Percentiles rank a stretch among this genome's conserved stretches.
Evolutionary conservation across 148 eudicot species (phyloP).

Genomic region (Rhododendron molle): DNA sequence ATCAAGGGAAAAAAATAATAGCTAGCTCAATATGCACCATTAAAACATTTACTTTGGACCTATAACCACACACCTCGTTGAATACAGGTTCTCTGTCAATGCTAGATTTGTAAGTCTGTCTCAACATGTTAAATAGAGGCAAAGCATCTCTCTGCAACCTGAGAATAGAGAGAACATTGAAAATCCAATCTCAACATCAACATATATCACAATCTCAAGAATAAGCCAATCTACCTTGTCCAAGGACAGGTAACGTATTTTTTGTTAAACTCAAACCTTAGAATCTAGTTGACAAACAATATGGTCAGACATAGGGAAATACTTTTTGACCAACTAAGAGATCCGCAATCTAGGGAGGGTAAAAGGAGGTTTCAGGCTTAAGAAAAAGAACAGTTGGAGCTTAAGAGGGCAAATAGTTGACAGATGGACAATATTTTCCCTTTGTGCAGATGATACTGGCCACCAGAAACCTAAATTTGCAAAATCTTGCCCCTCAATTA

Average conservation of each 20-base stretch:
- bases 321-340: background rate
- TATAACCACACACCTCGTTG: slow-evolving; percentile 49
- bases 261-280: background rate
- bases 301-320: background rate
- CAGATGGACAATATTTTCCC: background rate
- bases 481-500: background rate
- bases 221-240: background rate
- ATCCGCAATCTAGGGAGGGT: background rate
- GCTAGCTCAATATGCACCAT: slow-evolving; percentile 2
- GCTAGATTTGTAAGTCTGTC: slow-evolving; percentile 63
- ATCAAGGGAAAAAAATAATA: background rate
- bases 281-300: background rate
- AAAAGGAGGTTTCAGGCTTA: background rate
- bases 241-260: background rate
- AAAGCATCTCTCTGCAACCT: slow-evolving; percentile 95
- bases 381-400: background rate
- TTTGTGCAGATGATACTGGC: background rate
- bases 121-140: slow-evolving; percentile 79
- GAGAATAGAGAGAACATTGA: slow-evolving; percentile 11
- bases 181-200: background rate
- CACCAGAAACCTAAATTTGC: background rate
- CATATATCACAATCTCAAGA: background rate
- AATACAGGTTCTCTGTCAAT: slow-evolving; percentile 69
- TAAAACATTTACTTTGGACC: background rate
- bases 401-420: background rate